Evolutionary conservation across 345 rosid species (phyloP).

Genomic region (Alliaria petiolata): DNA sequence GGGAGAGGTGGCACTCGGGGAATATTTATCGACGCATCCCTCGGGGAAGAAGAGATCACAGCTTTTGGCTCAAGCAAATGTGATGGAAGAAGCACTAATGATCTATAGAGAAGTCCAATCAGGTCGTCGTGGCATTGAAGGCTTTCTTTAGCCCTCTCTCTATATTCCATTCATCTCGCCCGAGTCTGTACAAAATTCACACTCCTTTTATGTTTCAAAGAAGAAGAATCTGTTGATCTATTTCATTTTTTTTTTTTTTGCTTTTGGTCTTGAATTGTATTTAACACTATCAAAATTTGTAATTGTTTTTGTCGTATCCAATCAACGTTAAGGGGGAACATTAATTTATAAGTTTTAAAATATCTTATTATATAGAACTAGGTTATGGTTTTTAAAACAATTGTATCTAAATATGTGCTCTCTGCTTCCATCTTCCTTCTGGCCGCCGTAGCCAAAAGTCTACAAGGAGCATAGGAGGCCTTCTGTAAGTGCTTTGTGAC

Average conservation of each 20-base stretch:
- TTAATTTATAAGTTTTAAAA: too few relatives aligned
- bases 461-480: too few relatives aligned
- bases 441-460: too few relatives aligned
- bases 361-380: too few relatives aligned
- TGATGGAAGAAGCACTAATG: constrained; percentile 86
- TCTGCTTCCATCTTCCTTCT: too few relatives aligned
- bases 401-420: too few relatives aligned
- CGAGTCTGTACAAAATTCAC: neutral
- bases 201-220: neutral
- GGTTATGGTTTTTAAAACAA: too few relatives aligned
- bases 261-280: neutral
- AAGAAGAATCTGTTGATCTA: neutral
- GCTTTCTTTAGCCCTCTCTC: constrained; percentile 53
- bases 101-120: constrained; percentile 61
- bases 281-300: neutral
- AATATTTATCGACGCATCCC: constrained; percentile 93
- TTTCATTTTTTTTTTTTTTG: too few relatives aligned
- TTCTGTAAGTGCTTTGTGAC: too few relatives aligned
- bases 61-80: constrained; percentile 66
- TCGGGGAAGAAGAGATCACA: constrained; percentile 84
- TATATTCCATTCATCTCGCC: neutral
- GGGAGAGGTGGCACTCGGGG: constrained; percentile 44
- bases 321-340: too few relatives aligned
- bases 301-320: too few relatives aligned
- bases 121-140: constrained; percentile 70